Evolutionary conservation across 441 rosid species (phyloP).

Genomic region (Adansonia rubrostipa): DNA sequence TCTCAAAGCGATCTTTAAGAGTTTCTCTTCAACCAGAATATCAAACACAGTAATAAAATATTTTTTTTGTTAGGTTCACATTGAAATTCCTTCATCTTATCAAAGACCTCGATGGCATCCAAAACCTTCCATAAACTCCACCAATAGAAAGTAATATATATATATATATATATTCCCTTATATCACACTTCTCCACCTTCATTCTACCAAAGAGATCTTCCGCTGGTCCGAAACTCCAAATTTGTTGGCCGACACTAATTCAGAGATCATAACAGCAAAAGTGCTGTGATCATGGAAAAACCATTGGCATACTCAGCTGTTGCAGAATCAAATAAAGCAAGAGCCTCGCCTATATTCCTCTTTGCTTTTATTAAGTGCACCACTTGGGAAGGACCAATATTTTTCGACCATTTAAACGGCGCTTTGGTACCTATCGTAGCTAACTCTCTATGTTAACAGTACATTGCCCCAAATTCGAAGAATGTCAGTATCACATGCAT

Average conservation of each 20-base stretch:
- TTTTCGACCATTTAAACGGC: conserved; percentile 68
- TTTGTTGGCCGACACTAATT: conserved; percentile 65
- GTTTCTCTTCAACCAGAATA: conserved; percentile 84
- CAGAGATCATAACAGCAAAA: conserved; percentile 65
- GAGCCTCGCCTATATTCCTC: conserved; percentile 59
- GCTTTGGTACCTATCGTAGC: conserved; percentile 46
- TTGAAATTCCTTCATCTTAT: conserved; percentile 64
- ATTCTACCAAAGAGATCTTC: conserved; percentile 72
- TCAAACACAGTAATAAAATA: conserved; percentile 59
- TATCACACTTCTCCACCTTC: conserved; percentile 60
- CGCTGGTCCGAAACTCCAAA: conserved; percentile 50
- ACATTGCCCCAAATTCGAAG: not conserved
- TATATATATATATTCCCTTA: conserved; percentile 38
- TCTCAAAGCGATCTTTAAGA: conserved; percentile 57
- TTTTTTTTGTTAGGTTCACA: conserved; percentile 63
- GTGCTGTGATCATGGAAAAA: conserved; percentile 59
- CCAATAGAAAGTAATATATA: conserved; percentile 60
- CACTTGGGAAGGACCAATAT: conserved; percentile 46
- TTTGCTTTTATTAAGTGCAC: conserved; percentile 64
- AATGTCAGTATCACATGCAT: not conserved
- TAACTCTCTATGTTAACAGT: conserved; percentile 20
- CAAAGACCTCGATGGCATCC: conserved; percentile 67
- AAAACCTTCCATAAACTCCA: conserved; percentile 77
- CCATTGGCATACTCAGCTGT: conserved; percentile 75
- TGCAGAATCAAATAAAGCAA: conserved; percentile 68